Percentiles rank a stretch among this genome's conserved stretches.
Conservation (phyloP, 441 rosid species). For the Theobroma grandiflorum region DNA sequence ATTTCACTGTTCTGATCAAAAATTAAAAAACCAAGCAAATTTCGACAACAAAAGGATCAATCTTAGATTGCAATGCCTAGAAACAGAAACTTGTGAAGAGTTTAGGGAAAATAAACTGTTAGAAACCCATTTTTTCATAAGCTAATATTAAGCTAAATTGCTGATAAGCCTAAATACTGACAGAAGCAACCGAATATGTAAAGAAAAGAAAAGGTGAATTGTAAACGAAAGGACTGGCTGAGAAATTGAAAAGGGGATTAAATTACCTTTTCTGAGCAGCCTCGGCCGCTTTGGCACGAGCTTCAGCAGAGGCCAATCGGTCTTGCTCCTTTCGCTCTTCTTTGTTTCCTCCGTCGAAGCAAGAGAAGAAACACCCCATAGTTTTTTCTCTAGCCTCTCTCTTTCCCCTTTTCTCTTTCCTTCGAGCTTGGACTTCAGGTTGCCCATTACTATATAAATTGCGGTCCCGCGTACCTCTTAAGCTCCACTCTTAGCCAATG, state of each 20-base stretch:
- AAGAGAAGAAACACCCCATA: constrained; percentile 73
- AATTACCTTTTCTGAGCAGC: constrained; percentile 87
- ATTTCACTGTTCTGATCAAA: constrained; percentile 15
- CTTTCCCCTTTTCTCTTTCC: not conserved
- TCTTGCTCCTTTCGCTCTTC: constrained; percentile 74
- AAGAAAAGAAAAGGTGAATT: constrained; percentile 5
- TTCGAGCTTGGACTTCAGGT: constrained; percentile 13
- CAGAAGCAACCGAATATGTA: constrained; percentile 7
- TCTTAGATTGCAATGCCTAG: not conserved
- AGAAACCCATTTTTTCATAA: not conserved
- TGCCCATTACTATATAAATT: not conserved
- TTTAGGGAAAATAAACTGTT: not conserved
- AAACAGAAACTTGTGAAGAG: not conserved
- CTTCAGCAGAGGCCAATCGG: constrained; percentile 77
- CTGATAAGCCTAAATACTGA: no score
- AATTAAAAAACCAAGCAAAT: not conserved
- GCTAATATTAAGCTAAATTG: not conserved
- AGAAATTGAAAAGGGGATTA: not conserved
- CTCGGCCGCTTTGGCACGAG: constrained; percentile 95
- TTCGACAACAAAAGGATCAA: not conserved
- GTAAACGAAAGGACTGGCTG: not conserved
- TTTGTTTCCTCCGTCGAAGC: constrained; percentile 72
- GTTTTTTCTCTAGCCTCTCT: constrained; percentile 12
- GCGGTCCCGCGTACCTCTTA: not conserved
- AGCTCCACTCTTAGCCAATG: not conserved